phyloP scores from a whole-genome alignment of 805 yeast species.

The Yamadazyma laniorum region DNA sequence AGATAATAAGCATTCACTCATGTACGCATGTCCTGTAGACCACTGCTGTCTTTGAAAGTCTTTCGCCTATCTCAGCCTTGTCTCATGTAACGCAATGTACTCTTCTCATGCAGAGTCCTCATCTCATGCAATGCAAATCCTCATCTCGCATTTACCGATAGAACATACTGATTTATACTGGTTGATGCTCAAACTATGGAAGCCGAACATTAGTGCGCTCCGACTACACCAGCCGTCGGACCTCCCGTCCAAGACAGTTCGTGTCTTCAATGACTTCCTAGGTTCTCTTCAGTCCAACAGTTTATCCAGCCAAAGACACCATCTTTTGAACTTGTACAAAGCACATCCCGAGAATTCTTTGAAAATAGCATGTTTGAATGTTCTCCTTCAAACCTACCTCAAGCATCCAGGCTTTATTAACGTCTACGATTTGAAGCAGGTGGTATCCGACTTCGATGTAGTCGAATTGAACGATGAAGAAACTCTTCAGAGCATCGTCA shows the following conservation, averaged over 20 bases:
- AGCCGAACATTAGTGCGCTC: too few species aligned
- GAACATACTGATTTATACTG: too few species aligned
- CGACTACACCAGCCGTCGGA: too few species aligned
- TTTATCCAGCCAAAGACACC: background rate
- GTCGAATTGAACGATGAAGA: background rate
- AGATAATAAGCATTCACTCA: too few species aligned
- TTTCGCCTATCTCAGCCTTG: too few species aligned
- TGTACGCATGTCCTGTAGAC: background rate
- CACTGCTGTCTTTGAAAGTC: too few species aligned
- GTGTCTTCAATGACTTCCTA: conserved; percentile 3
- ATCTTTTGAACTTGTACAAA: conserved; percentile 1
- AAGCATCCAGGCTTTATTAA: conserved; percentile 10
- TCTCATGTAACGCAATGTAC: too few species aligned
- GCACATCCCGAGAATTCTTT: background rate
- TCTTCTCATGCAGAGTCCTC: too few species aligned
- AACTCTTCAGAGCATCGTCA: conserved; percentile 1
- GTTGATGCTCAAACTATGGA: too few species aligned
- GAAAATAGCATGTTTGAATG: conserved; percentile 12
- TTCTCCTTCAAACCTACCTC: conserved; percentile 9
- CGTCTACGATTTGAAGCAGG: conserved; percentile 8
- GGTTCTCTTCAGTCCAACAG: conserved; percentile 1
- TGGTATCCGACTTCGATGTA: conserved; percentile 7
- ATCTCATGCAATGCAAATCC: too few species aligned
- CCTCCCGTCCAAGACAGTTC: background rate
- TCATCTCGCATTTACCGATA: too few species aligned